Evolutionary conservation across 73 alveolate genomes (phyloP).

Genomic region (Tetrahymena borealis): DNA sequence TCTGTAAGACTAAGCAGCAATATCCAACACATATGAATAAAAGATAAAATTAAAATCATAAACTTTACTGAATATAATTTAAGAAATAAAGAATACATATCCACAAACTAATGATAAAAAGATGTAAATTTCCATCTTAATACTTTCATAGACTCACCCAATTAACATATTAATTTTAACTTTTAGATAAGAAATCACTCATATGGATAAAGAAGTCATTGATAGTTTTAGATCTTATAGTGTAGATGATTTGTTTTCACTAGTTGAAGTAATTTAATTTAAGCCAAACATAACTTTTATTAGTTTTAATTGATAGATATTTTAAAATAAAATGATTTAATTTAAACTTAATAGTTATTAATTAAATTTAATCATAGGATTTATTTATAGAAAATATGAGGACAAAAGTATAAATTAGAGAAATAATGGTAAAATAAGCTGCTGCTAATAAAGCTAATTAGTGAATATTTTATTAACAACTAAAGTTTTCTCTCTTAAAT

Average conservation of each 20-base stretch:
- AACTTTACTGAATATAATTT: background rate
- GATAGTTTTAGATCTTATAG: background rate
- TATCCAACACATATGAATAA: background rate
- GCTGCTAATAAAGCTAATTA: no score
- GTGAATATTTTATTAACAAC: no score
- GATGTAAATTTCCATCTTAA: background rate
- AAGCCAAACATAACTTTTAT: background rate
- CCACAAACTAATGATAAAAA: background rate
- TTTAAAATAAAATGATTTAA: no score
- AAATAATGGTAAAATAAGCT: background rate
- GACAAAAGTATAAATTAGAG: background rate
- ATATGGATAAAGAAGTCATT: background rate
- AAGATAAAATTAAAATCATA: background rate
- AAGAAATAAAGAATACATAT: background rate
- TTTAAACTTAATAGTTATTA: no score
- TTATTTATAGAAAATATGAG: background rate
- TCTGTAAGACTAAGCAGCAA: background rate
- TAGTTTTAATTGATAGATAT: background rate
- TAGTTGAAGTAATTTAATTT: background rate
- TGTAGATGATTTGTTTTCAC: background rate
- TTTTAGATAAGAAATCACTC: background rate
- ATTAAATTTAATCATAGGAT: background rate
- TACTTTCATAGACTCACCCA: background rate
- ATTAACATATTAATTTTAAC: background rate
- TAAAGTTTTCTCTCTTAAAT: no score